Conservation (phyloP, 2,329 filamentous ascomycete species). For the Verticillium albo-atrum region DNA sequence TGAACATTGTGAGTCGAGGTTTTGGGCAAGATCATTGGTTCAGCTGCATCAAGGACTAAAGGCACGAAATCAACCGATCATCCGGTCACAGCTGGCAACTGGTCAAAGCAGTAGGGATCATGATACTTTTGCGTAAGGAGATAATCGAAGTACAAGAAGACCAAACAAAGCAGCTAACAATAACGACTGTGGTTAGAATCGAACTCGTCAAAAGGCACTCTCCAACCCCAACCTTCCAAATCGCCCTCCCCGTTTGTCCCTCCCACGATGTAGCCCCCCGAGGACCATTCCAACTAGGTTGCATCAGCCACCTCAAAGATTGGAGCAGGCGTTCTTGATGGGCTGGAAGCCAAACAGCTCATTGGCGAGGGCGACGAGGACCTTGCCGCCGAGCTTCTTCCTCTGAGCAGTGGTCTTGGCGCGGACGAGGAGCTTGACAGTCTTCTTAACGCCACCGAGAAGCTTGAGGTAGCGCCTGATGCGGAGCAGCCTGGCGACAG, state of each 20-base stretch:
- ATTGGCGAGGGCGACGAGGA: slow-evolving; percentile 11
- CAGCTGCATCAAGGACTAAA: too few relatives aligned
- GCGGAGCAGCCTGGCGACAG: slow-evolving; percentile 16
- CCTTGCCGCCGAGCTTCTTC: slow-evolving; percentile 16
- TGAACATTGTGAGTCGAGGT: too few relatives aligned
- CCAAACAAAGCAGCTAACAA: neutral
- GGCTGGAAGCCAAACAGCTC: slow-evolving; percentile 15
- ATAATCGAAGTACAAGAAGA: too few relatives aligned
- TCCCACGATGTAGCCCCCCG: too few relatives aligned
- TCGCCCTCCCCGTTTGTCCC: too few relatives aligned
- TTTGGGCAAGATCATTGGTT: too few relatives aligned
- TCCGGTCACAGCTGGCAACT: too few relatives aligned
- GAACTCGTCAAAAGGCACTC: neutral
- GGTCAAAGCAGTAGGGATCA: too few relatives aligned
- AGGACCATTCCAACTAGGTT: too few relatives aligned
- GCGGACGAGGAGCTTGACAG: slow-evolving; percentile 16
- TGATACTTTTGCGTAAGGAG: too few relatives aligned
- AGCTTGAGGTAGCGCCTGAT: slow-evolving; percentile 21
- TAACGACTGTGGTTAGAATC: neutral
- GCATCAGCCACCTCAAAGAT: neutral
- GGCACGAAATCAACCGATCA: too few relatives aligned
- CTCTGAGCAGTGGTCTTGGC: slow-evolving; percentile 14
- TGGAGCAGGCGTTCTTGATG: slow-evolving; percentile 16
- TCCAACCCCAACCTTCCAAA: neutral
- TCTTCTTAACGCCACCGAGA: slow-evolving; percentile 16